A percentile compares a stretch with the other conserved stretches of the same genome.
Evolutionary conservation across 768 basidiomycete genomes (phyloP).

Genomic region (Epithele typhae): DNA sequence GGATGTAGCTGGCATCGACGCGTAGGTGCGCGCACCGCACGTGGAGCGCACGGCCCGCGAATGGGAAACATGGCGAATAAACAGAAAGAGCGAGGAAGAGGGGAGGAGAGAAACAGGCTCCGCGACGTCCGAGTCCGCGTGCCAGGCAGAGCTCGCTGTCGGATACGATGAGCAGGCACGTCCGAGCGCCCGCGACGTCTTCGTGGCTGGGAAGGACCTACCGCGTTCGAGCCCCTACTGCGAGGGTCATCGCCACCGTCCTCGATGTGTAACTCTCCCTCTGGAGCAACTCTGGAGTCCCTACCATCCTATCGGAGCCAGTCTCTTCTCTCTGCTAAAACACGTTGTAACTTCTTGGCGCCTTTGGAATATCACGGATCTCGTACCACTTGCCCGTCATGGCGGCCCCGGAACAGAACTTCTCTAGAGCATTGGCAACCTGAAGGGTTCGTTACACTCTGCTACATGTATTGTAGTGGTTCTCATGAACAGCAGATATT

Average conservation of each 20-base stretch:
- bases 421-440: slow-evolving; percentile 86
- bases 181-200: slow-evolving; percentile 4
- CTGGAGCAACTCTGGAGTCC: slow-evolving; percentile 2
- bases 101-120: background rate
- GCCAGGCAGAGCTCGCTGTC: slow-evolving; percentile 11
- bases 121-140: slow-evolving; percentile 3
- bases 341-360: background rate
- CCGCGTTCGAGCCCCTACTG: slow-evolving; percentile 5
- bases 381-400: too few relatives aligned
- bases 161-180: slow-evolving; percentile 5
- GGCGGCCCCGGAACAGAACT: slow-evolving; percentile 61
- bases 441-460: slow-evolving; percentile 66
- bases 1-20: too few relatives aligned
- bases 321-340: background rate
- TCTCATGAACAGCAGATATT: slow-evolving; percentile 51
- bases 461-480: background rate
- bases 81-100: background rate
- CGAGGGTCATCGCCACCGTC: slow-evolving; percentile 6
- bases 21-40: too few relatives aligned
- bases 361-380: too few relatives aligned
- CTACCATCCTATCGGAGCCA: slow-evolving; percentile 5
- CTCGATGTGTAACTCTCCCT: slow-evolving; percentile 1
- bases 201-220: slow-evolving; percentile 12
- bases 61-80: too few relatives aligned
- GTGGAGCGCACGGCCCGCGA: too few relatives aligned